A percentile compares a stretch with the other conserved stretches of the same genome.
Evolutionary conservation across 2,329 filamentous ascomycete species (phyloP).

Genomic region (Pseudogymnoascus sp.): DNA sequence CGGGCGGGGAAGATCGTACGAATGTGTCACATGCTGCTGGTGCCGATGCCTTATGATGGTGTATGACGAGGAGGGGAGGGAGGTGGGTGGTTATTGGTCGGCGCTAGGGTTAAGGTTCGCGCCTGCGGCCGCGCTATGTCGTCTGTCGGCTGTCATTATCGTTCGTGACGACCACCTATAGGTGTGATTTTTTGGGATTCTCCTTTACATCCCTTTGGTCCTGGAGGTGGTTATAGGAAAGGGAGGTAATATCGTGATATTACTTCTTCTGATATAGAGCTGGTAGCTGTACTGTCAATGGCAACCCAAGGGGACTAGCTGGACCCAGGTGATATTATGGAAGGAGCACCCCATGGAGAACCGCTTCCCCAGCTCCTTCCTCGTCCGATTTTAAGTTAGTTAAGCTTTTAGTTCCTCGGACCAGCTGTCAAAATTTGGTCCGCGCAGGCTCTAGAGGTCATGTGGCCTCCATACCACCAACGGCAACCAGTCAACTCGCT

Average conservation of each 20-base stretch:
- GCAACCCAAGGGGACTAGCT: background rate
- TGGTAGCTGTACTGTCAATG: background rate
- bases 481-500: background rate
- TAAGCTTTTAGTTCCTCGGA: background rate
- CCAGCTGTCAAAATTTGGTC: background rate
- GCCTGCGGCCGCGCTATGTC: background rate
- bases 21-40: background rate
- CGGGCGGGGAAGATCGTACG: background rate
- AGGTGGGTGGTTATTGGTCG: background rate
- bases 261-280: background rate
- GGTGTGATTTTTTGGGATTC: background rate
- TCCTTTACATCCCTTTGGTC: no score
- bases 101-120: conserved; percentile 2
- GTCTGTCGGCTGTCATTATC: conserved; percentile 1
- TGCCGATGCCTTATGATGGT: background rate
- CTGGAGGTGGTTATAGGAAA: background rate
- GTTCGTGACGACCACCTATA: background rate
- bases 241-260: background rate
- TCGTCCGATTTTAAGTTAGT: background rate
- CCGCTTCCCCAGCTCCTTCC: background rate
- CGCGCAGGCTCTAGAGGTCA: background rate
- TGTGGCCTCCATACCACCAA: background rate
- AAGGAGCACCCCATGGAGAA: background rate
- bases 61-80: background rate
- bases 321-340: background rate